Conservation (phyloP, 2,329 filamentous ascomycete species). For the Trichoderma sp. region DNA sequence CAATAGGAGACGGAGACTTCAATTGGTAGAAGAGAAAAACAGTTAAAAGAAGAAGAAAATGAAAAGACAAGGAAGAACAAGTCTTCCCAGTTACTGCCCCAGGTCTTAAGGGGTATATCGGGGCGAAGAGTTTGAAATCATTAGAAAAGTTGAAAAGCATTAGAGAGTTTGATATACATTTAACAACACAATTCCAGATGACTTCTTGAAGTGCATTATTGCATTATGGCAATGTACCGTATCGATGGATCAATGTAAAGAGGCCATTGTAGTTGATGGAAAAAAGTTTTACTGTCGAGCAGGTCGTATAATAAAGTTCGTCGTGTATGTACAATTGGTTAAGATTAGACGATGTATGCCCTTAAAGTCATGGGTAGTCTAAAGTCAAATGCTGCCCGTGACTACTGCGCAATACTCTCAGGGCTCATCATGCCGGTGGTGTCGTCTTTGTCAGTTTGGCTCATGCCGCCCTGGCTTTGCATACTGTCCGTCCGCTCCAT, state of each 20-base stretch:
- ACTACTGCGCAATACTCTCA: conserved; percentile 65
- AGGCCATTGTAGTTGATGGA: neutral
- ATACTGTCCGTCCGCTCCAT: conserved; percentile 63
- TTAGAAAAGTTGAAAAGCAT: conserved; percentile 10
- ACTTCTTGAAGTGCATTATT: neutral
- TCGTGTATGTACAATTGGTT: conserved; percentile 16
- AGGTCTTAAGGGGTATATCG: conserved; percentile 22
- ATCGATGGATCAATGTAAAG: neutral
- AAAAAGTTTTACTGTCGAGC: neutral
- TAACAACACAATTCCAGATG: conserved; percentile 11
- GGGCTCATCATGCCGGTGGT: conserved; percentile 81
- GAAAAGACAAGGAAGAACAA: neutral
- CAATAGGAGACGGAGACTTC: neutral
- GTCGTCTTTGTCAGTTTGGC: conserved; percentile 68
- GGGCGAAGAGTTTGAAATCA: conserved; percentile 1
- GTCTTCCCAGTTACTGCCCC: neutral
- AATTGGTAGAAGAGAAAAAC: neutral
- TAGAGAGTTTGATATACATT: conserved; percentile 21
- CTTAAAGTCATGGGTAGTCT: neutral
- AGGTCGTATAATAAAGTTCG: neutral
- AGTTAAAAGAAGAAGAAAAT: neutral
- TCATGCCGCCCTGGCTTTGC: conserved; percentile 60
- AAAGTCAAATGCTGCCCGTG: neutral
- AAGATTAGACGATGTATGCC: neutral
- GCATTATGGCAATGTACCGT: neutral